Evolutionary conservation across 179 eudicot species (phyloP).

Genomic region (Pouteria campechiana): DNA sequence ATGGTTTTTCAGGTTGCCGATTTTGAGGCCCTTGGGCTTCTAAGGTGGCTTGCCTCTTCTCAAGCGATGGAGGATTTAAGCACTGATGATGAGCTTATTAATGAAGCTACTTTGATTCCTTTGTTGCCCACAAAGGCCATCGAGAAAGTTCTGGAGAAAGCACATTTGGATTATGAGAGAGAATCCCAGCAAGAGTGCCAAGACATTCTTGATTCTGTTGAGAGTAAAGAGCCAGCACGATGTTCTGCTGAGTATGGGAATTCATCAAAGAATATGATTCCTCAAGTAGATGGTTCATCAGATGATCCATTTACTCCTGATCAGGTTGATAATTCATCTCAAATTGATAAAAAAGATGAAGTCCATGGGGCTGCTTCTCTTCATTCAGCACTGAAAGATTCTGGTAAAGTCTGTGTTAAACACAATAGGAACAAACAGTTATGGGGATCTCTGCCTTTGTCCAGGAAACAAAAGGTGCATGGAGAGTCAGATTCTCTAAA

Average conservation of each 20-base stretch:
- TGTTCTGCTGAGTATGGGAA: constrained; percentile 6
- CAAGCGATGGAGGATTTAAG: constrained; percentile 81
- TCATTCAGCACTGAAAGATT: constrained; percentile 9
- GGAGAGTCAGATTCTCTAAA: constrained; percentile 10
- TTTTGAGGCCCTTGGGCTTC: constrained; percentile 59
- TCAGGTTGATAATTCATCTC: constrained; percentile 14
- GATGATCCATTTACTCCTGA: constrained; percentile 32
- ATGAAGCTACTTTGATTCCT: constrained; percentile 60
- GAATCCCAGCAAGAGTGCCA: constrained; percentile 92
- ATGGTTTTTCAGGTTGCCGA: constrained; percentile 39
- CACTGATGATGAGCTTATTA: constrained; percentile 82
- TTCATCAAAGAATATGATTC: constrained; percentile 24
- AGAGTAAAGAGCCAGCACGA: constrained; percentile 23
- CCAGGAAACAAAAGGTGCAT: constrained; percentile 17
- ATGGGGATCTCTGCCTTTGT: constrained; percentile 63
- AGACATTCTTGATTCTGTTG: constrained; percentile 90
- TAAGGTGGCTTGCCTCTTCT: constrained; percentile 96
- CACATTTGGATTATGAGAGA: constrained; percentile 58
- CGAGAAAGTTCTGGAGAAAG: constrained; percentile 66
- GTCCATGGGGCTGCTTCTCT: constrained; percentile 12
- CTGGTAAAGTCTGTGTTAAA: constrained; percentile 19
- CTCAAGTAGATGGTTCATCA: constrained; percentile 66
- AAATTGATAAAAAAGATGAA: constrained; percentile 12
- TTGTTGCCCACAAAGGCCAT: constrained; percentile 59
- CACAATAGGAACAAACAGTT: constrained; percentile 27